Evolutionary conservation across 108 stramenopile genomes (phyloP).

Genomic region (Cyclotella choctawhatcheeana): DNA sequence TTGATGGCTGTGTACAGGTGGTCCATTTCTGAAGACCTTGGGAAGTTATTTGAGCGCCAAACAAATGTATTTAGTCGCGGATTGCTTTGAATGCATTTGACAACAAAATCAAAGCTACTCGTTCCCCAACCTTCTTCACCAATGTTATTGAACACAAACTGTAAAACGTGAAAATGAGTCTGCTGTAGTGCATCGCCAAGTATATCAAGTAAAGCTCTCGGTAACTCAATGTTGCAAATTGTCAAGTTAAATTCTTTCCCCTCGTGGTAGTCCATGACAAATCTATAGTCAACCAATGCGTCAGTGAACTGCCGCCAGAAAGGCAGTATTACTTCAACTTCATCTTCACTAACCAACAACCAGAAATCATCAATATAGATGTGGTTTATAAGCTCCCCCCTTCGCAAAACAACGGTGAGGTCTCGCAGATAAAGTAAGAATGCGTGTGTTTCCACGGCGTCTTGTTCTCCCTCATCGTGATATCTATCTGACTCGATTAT

Average conservation of each 20-base stretch:
- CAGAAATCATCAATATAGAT: too few relatives aligned
- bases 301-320: neutral
- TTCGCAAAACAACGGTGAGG: too few relatives aligned
- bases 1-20: neutral
- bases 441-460: too few relatives aligned
- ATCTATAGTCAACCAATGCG: neutral
- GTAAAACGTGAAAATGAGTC: neutral
- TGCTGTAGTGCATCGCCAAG: neutral
- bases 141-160: neutral
- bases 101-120: neutral
- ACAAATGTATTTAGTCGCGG: neutral
- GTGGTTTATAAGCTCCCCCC: too few relatives aligned
- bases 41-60: too few relatives aligned
- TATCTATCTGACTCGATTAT: too few relatives aligned
- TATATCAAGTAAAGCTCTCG: neutral
- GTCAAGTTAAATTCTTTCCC: neutral
- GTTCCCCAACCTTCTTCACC: neutral
- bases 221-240: neutral
- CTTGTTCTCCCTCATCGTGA: too few relatives aligned
- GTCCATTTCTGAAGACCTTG: neutral
- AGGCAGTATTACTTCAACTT: too few relatives aligned
- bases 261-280: neutral
- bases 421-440: too few relatives aligned
- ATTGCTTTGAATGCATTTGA: neutral
- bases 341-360: too few relatives aligned